phyloP scores from a whole-genome alignment of 139 green algal genomes.

The Deuterostichococcus epilithicus region DNA sequence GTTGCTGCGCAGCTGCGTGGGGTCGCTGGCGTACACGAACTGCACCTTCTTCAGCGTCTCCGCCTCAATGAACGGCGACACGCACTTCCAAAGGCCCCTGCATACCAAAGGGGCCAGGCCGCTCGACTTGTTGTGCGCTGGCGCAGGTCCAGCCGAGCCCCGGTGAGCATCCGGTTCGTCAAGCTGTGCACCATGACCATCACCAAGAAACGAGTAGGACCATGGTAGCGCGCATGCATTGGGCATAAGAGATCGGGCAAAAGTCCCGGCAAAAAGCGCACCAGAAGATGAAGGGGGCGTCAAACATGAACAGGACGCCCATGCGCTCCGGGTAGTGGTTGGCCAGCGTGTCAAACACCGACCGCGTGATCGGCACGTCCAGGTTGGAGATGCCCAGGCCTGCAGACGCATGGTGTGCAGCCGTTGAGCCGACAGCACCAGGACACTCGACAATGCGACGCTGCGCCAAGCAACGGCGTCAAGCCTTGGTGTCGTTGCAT shows the following conservation, averaged over 20 bases:
- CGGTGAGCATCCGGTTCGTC: no score
- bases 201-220: no score
- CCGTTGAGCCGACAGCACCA: background rate
- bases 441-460: no score
- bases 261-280: constrained; percentile 23
- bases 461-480: no score
- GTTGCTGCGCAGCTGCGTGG: background rate
- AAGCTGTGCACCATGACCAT: no score
- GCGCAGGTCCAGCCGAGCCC: no score
- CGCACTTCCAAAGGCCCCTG: constrained; percentile 31
- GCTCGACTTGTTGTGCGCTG: no score
- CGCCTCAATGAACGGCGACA: constrained; percentile 23
- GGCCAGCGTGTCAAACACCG: background rate
- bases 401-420: no score
- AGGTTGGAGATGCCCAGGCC: background rate
- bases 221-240: no score
- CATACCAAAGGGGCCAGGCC: no score
- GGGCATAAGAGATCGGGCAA: no score
- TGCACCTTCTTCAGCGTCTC: background rate
- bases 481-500: no score
- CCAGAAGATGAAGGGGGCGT: constrained; percentile 26
- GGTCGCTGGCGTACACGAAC: background rate
- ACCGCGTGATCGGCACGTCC: background rate
- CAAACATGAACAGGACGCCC: constrained; percentile 28
- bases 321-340: constrained; percentile 17